Evolutionary conservation across 495 filamentous ascomycete genomes (phyloP), one percentile per base, ranked within the genome.

Genomic region (Aspergillus homomorphus): DNA sequence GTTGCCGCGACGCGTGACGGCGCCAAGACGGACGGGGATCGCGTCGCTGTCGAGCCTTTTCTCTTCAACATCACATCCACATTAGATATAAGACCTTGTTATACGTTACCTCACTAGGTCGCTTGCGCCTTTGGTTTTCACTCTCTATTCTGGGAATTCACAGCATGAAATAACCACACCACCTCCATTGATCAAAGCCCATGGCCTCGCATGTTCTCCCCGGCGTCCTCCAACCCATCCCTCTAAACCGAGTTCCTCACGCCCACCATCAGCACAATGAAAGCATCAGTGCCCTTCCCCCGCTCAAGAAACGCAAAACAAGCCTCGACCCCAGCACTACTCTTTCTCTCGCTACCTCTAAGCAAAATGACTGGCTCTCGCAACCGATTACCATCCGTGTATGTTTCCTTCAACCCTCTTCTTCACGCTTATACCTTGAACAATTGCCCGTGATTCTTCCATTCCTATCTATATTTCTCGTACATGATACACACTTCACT

Each of bases 191-290:
- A 50, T 14, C 14, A 15, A 30, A 18, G 69, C 68, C 58, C 65
- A 78, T 78, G 75, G 66, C 75, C 64, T 69, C 74, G 59, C 69
- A 65, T 50, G 64, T 56, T 57, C 61, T 60, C 46, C 61, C 66
- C 53, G 64, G 62, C 62, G 63, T 65, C 53, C 67, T 77, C 51
- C 69, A 76, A 63, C 62, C 73, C 44, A 66, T 73, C 63, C 58
- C 70, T 41, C 61, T 76, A 54, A 73, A 75, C 61, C 72, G 60
- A 50, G 61, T 72, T 16, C 64, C 62, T 49, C 64, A 73, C 49
- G 51, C 59, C 44, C 20, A 22, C 45, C 8, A 16, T 1, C 23
- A 38, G 4, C 33, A 38, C 5, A 12, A 12, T 12, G 33, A 14
- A 7, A 38, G 33, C 12, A 7, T 5, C 33, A 14, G 33, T 12